Evolutionary conservation across 148 eudicot species (phyloP), one percentile per base, ranked within the genome.

Genomic region (Chenopodium berlandieri): DNA sequence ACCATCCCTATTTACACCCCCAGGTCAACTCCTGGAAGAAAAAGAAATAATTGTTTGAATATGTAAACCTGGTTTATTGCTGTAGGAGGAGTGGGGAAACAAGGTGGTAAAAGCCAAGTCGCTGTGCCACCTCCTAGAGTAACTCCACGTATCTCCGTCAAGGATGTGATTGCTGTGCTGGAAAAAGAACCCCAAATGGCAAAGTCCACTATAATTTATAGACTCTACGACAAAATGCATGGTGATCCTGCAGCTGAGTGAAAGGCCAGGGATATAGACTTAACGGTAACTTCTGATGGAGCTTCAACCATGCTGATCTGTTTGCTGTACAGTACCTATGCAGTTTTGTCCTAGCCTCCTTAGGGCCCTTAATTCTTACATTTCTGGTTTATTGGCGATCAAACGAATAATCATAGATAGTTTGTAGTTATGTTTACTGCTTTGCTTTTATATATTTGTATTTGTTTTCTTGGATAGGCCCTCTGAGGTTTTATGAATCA

Each of bases 181-280:
- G 97, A 93, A 86, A 92, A 94, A 77, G 98, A 95, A 82, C 93
- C 97, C 56, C 97, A 93, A 83, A 95, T 90, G 88, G 86, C 91
- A 1, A 95, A 89, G 78, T 85, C 94, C n/a, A 82, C 90, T 13
- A 56, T 91, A n/a, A 80, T 93, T 6, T 90, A 92, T 78, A 91
- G 90, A 73, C 84, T 95, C 72, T 91, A 92, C n/a, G 93, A 93
- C 77, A 86, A 78, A 76, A 32, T 75, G 50, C 81, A 78, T 44
- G 34, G 77, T 40, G 81, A 72, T 37, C 78, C 80, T 70, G 52
- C 80, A 46, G 27, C 83, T 16, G 75, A 75, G 54, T 83, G 31
- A 13, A 71, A 52, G 68, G 44, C 25, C 32, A 63, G 32, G 32
- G 32, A 50, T 73, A 47, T n/a, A 48, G 76, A 31, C 76, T 22